phyloP scores from a whole-genome alignment of 2,329 filamentous ascomycete species.

The Colletotrichum graminicola region DNA sequence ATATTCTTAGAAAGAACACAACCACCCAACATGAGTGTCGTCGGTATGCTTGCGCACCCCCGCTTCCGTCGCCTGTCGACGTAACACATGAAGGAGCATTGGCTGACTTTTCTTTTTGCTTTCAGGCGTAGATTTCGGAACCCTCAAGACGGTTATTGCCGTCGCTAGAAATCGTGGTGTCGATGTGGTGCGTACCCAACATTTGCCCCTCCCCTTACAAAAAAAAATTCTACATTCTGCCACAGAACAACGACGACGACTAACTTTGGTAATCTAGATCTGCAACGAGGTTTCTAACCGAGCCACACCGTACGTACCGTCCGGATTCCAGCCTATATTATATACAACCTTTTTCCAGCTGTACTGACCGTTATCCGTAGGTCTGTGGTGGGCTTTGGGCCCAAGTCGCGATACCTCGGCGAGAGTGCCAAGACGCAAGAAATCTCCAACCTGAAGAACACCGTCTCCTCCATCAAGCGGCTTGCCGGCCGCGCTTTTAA shows the following conservation, averaged over 20 bases:
- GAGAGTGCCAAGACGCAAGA: slow-evolving; percentile 98
- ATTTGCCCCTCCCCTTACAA: slow-evolving; percentile 35
- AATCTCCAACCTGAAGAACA: slow-evolving; percentile 99
- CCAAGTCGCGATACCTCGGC: slow-evolving; percentile 93
- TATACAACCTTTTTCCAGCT: slow-evolving; percentile 40
- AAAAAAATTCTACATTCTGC: slow-evolving; percentile 28
- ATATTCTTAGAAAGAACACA: slow-evolving; percentile 32
- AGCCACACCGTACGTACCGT: slow-evolving; percentile 88
- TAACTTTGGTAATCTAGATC: slow-evolving; percentile 70
- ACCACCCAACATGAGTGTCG: slow-evolving; percentile 65
- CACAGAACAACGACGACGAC: slow-evolving; percentile 33
- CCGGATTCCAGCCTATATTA: slow-evolving; percentile 23
- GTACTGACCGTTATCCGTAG: slow-evolving; percentile 59
- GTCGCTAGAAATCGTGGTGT: slow-evolving; percentile 98
- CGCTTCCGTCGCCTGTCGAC: neutral
- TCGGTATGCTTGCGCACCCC: slow-evolving; percentile 58
- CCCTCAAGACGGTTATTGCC: slow-evolving; percentile 96
- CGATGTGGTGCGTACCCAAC: slow-evolving; percentile 85
- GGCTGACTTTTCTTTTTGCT: slow-evolving; percentile 39
- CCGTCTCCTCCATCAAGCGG: slow-evolving; percentile 91
- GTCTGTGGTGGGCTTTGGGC: slow-evolving; percentile 93
- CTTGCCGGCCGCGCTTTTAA: slow-evolving; percentile 87
- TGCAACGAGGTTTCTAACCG: slow-evolving; percentile 99
- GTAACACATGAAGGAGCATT: neutral
- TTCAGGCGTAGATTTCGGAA: slow-evolving; percentile 91